phyloP scores from a whole-genome alignment of 2,329 filamentous ascomycete genomes.

The Aspergillus versicolor region DNA sequence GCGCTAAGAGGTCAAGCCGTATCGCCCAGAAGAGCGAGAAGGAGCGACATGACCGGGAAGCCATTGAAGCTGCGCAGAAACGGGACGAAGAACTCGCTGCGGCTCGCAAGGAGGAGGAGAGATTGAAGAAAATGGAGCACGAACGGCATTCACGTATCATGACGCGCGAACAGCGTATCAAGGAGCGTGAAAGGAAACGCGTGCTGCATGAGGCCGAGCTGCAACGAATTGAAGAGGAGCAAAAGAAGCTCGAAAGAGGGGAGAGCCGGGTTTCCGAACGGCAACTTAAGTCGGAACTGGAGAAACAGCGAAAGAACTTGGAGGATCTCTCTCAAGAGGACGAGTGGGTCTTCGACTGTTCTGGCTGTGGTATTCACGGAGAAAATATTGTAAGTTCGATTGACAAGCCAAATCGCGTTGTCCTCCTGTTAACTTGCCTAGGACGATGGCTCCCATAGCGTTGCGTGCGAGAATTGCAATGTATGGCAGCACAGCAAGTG shows the following conservation, averaged over 20 bases:
- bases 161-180: constrained; percentile 81
- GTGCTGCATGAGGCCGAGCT: constrained; percentile 83
- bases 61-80: constrained; percentile 68
- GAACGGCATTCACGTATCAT: constrained; percentile 77
- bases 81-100: constrained; percentile 63
- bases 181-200: constrained; percentile 80
- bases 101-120: constrained; percentile 59
- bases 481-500: constrained; percentile 98
- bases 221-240: constrained; percentile 73
- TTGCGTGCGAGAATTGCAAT: constrained; percentile 90
- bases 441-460: constrained; percentile 91
- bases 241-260: constrained; percentile 57
- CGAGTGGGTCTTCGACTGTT: constrained; percentile 92
- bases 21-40: constrained; percentile 79
- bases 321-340: constrained; percentile 73
- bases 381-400: constrained; percentile 62
- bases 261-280: constrained; percentile 71
- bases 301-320: constrained; percentile 73
- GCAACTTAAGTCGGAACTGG: constrained; percentile 77
- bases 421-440: constrained; percentile 30
- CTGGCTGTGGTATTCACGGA: constrained; percentile 81
- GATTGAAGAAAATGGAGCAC: constrained; percentile 64
- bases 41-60: constrained; percentile 70
- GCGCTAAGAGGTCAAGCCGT: constrained; percentile 88
- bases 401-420: background rate